A percentile compares a stretch with the other conserved stretches of the same genome.
These are phyloP conservation scores for Extremus antarcticus DNA, from an alignment of 495 filamentous ascomycete species.

Conservation along the genomic window DNA sequence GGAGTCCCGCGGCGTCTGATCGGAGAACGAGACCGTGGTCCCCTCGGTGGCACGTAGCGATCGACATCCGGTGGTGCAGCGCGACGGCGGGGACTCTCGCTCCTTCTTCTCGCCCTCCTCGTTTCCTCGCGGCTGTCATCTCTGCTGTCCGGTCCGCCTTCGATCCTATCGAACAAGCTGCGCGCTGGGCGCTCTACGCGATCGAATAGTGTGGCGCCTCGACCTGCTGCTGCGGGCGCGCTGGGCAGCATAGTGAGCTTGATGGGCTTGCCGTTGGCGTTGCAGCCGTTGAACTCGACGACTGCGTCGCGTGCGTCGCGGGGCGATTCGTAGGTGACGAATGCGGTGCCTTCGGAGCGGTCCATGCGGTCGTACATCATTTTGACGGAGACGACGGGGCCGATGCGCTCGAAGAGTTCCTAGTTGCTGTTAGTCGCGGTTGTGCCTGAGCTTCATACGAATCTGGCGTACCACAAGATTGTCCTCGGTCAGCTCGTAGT, in stretches of 20 bases:
- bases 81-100: conserved; percentile 48
- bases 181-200: conserved; percentile 44
- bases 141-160: background rate
- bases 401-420: conserved; percentile 74
- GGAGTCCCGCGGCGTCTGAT: conserved; percentile 34
- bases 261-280: conserved; percentile 83
- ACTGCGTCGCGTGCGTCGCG: conserved; percentile 66
- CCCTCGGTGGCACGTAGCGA: conserved; percentile 66
- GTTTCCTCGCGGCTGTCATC: conserved; percentile 7
- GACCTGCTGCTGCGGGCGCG: conserved; percentile 39
- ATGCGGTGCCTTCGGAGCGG: conserved; percentile 77
- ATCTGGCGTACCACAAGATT: conserved; percentile 53
- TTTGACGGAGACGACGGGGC: conserved; percentile 55
- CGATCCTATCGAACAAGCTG: conserved; percentile 18
- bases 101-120: conserved; percentile 35
- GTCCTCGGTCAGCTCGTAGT: conserved; percentile 82
- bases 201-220: conserved; percentile 62
- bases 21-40: conserved; percentile 36
- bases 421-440: conserved; percentile 27
- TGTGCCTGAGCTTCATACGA: background rate
- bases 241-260: conserved; percentile 57
- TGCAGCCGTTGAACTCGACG: conserved; percentile 75
- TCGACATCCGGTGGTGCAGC: conserved; percentile 68
- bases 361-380: conserved; percentile 83
- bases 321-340: conserved; percentile 62